Conservation (phyloP, 1,139 yeast species). For the Scheffersomyces titani region DNA sequence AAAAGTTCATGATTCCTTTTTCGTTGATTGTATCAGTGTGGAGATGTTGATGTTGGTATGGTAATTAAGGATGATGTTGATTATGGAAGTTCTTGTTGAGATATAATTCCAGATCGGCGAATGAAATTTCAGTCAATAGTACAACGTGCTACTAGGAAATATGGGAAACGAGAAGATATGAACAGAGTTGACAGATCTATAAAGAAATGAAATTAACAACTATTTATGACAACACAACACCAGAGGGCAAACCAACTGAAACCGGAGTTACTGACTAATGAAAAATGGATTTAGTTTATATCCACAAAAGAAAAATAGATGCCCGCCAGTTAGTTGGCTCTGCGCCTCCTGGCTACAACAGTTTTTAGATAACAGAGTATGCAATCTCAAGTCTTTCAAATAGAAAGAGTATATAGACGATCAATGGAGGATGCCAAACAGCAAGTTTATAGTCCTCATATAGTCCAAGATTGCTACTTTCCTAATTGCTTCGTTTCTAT, state of each 20-base stretch:
- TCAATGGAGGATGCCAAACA: no score
- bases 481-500: background rate
- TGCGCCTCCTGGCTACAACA: background rate
- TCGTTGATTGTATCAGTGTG: background rate
- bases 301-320: background rate
- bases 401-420: background rate
- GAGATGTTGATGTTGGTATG: background rate
- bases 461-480: background rate
- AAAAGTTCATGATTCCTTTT: background rate
- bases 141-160: background rate
- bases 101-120: background rate
- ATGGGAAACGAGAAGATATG: background rate
- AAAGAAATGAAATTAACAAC: background rate
- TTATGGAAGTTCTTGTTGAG: no score
- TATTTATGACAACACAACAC: background rate
- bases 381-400: background rate
- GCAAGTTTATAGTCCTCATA: no score
- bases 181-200: background rate
- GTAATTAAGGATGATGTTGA: no score
- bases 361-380: background rate
- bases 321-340: background rate
- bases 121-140: background rate
- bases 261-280: background rate
- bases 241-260: background rate
- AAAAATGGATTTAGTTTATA: background rate